These are phyloP conservation scores for Asterophora lycoperdoides DNA, from an alignment of 768 basidiomycete species.

Conservation along the genomic window DNA sequence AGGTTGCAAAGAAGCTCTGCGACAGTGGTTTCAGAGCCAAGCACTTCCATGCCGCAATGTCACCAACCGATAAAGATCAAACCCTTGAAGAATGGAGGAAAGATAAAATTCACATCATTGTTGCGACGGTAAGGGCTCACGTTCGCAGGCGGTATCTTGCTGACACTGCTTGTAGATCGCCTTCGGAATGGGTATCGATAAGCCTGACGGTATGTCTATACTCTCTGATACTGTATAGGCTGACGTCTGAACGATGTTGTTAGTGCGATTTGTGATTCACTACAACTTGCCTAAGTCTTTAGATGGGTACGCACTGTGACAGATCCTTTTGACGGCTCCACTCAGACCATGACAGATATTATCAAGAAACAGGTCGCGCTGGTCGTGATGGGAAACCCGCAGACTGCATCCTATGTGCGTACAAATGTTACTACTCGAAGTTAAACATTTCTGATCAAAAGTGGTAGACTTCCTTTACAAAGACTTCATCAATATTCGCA, in stretches of 20 bases:
- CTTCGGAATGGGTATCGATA: slow-evolving; percentile 98
- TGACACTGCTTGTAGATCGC: slow-evolving; percentile 55
- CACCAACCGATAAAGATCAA: slow-evolving; percentile 52
- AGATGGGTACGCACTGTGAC: slow-evolving; percentile 56
- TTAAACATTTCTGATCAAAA: slow-evolving; percentile 1
- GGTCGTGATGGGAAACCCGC: slow-evolving; percentile 86
- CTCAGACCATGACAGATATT: slow-evolving; percentile 48
- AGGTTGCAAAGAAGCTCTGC: slow-evolving; percentile 65
- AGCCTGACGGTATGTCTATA: slow-evolving; percentile 56
- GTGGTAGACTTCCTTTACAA: slow-evolving; percentile 58
- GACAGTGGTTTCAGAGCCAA: slow-evolving; percentile 57
- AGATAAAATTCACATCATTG: slow-evolving; percentile 73
- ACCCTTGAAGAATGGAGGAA: slow-evolving; percentile 72
- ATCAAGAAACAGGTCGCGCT: slow-evolving; percentile 96
- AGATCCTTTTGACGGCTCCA: background rate
- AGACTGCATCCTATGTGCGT: slow-evolving; percentile 83
- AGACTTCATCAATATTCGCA: slow-evolving; percentile 53
- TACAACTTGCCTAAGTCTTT: slow-evolving; percentile 76
- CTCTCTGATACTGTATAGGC: background rate
- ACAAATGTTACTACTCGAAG: background rate
- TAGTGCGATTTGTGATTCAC: slow-evolving; percentile 93
- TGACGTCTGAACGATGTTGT: slow-evolving; percentile 4
- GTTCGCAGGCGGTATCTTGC: background rate
- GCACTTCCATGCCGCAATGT: slow-evolving; percentile 86
- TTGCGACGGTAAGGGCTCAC: slow-evolving; percentile 71